Evolutionary conservation across 2,329 filamentous ascomycete species (phyloP).

Genomic region (Cordyceps militaris): DNA sequence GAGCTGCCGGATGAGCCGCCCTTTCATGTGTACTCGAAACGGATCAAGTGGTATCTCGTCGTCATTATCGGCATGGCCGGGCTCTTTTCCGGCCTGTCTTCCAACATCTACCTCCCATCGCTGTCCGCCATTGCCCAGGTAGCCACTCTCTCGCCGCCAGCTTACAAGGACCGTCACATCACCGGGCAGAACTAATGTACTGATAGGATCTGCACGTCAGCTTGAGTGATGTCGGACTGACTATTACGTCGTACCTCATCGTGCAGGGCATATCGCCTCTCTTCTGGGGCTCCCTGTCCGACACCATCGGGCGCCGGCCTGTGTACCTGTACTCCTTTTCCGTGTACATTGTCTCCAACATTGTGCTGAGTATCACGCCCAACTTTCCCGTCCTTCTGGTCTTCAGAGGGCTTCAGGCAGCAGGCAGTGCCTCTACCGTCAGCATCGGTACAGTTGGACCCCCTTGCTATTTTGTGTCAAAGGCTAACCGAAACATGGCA

Average conservation of each 20-base stretch:
- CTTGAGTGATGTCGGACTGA: constrained; percentile 28
- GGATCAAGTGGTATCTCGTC: constrained; percentile 37
- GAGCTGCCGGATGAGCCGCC: neutral
- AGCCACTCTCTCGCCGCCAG: neutral
- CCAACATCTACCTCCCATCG: constrained; percentile 45
- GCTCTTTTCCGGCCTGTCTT: constrained; percentile 45
- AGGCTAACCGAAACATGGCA: too few species aligned
- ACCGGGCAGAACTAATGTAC: neutral
- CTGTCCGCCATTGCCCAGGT: constrained; percentile 31
- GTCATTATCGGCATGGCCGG: constrained; percentile 42
- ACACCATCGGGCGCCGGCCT: constrained; percentile 37
- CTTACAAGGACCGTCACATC: neutral
- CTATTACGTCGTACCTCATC: constrained; percentile 41
- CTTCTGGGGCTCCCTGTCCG: constrained; percentile 42
- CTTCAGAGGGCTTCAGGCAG: constrained; percentile 40
- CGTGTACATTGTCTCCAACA: constrained; percentile 40
- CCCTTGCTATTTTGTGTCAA: too few species aligned
- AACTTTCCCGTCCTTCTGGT: constrained; percentile 37
- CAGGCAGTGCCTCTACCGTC: constrained; percentile 40
- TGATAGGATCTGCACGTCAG: constrained; percentile 25
- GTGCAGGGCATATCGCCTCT: constrained; percentile 43
- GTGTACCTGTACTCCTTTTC: constrained; percentile 39
- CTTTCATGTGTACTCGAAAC: neutral
- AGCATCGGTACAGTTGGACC: constrained; percentile 33
- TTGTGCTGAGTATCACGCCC: constrained; percentile 36